Percentiles rank a stretch among this genome's conserved stretches.
Conservation (phyloP, 1,139 yeast genomes). For the Oligophagozyma castellii region DNA sequence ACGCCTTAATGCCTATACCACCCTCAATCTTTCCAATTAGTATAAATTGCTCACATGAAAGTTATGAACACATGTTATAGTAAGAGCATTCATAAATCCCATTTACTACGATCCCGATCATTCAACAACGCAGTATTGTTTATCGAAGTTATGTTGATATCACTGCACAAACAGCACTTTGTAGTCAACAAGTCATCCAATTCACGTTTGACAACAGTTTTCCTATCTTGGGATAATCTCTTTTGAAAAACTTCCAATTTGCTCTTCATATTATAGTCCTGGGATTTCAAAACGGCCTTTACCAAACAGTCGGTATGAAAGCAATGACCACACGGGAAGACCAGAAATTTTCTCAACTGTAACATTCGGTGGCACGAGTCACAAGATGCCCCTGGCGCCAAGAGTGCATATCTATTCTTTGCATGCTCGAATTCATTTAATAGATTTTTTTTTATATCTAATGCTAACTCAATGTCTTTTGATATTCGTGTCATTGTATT, state of each 20-base stretch:
- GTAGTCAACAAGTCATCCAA: constrained; percentile 48
- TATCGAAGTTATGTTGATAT: constrained; percentile 52
- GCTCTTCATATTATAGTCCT: constrained; percentile 56
- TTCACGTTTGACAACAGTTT: constrained; percentile 19
- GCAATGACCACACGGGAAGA: constrained; percentile 84
- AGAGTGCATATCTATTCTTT: constrained; percentile 36
- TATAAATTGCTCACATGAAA: too few species aligned
- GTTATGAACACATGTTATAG: too few species aligned
- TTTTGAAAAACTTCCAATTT: constrained; percentile 43
- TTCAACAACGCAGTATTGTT: constrained; percentile 37
- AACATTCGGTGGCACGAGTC: constrained; percentile 53
- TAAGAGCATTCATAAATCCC: constrained; percentile 14
- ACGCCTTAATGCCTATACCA: too few species aligned
- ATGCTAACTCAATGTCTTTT: constrained; percentile 64
- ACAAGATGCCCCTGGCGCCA: constrained; percentile 83
- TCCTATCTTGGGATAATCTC: constrained; percentile 25
- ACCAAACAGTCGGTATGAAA: constrained; percentile 83
- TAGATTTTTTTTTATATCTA: constrained; percentile 48
- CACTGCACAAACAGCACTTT: constrained; percentile 75
- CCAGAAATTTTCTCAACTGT: constrained; percentile 58
- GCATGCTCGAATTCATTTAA: constrained; percentile 42
- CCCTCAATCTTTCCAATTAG: too few species aligned
- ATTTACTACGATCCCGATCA: constrained; percentile 12
- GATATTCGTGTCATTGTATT: constrained; percentile 48
- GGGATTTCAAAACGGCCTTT: constrained; percentile 42